Base-by-base conservation (phyloP, 805 yeast species). In the Ogataea trehalophila region DNA sequence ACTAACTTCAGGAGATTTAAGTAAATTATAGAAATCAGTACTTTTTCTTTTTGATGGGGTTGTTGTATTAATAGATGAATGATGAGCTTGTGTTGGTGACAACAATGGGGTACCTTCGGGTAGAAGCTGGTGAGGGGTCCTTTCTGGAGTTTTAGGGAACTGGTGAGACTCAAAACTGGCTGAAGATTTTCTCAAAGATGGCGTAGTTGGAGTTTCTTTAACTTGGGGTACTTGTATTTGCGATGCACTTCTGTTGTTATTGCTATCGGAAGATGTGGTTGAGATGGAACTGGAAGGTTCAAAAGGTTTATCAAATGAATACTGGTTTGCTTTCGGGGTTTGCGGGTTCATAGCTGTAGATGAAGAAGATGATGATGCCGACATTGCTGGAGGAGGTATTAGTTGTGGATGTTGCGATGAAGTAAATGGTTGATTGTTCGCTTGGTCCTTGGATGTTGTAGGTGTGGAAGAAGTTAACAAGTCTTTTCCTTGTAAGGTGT, bases 1-100 rank as follows among this genome's bases (percentile, higher is more conserved):
- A 40, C 38, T 49, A 33, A 44, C 57, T 33, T 66, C 71, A 5
- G 72, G 72, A 3, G 71, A 65, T 50, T 64, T 67, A 18, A 68
- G 52, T 17, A 68, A 53, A 31, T 62, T 53, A 51, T 68, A 68
- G 37, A 68, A 66, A 50, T 68, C 72, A 2, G 65, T 62, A 37
- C 65, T 59, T 18, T 58, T 57, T 18, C 71, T 52, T 46, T 65
- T 66, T 23, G 63, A 59, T 3, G 69, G 66, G 2, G 70, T 57
- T 35, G 55, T 33, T 6, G 56, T 39, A 3, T 48, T 33, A 40
- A 37, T 37, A 29, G 11, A n/a, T 9, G 49, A 37, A 37, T 48
- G 18, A n/a, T 52, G 55, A 23, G 53, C 53, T 13, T 56, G 44
- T n/a, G 66, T 58, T 3, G 71, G 70, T 2, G 71, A 66, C 35